Percentiles rank a stretch among this genome's conserved stretches.
Evolutionary conservation across 257 asterid species (phyloP).

Genomic region (Salvia rosmarinus): DNA sequence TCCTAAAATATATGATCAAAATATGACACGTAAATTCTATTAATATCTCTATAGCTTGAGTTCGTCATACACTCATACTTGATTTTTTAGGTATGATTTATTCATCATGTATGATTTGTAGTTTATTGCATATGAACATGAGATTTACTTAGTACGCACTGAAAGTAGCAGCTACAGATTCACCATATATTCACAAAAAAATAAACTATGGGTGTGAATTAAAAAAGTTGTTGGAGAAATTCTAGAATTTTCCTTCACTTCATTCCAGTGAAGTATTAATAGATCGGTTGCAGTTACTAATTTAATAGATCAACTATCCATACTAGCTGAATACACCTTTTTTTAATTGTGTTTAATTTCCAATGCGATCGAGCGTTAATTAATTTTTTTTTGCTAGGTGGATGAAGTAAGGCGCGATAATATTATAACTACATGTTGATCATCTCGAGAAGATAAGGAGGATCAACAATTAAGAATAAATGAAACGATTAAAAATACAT

Average conservation of each 20-base stretch:
- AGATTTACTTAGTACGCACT: too few relatives aligned
- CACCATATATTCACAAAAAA: too few relatives aligned
- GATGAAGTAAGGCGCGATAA: conserved; percentile 27
- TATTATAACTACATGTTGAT: conserved; percentile 25
- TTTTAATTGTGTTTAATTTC: background rate
- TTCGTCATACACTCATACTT: too few relatives aligned
- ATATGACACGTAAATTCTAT: too few relatives aligned
- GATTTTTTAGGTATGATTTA: too few relatives aligned
- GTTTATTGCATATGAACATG: too few relatives aligned
- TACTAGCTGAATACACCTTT: background rate
- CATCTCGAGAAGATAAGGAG: conserved; percentile 48
- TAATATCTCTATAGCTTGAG: too few relatives aligned
- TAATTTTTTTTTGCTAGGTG: conserved; percentile 17
- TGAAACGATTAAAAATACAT: background rate
- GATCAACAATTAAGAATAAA: conserved; percentile 23
- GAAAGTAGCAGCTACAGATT: too few relatives aligned
- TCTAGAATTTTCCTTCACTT: background rate
- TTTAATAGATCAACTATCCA: too few relatives aligned
- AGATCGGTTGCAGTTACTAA: background rate
- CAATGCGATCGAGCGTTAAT: background rate
- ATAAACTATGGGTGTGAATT: too few relatives aligned
- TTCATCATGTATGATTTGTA: too few relatives aligned
- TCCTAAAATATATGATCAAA: too few relatives aligned
- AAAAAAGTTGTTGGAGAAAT: background rate
- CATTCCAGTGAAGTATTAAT: background rate